Percentiles rank a stretch among this genome's conserved stretches.
Conservation (phyloP, 768 basidiomycete species). For the Clitopilus passeckerianus region DNA sequence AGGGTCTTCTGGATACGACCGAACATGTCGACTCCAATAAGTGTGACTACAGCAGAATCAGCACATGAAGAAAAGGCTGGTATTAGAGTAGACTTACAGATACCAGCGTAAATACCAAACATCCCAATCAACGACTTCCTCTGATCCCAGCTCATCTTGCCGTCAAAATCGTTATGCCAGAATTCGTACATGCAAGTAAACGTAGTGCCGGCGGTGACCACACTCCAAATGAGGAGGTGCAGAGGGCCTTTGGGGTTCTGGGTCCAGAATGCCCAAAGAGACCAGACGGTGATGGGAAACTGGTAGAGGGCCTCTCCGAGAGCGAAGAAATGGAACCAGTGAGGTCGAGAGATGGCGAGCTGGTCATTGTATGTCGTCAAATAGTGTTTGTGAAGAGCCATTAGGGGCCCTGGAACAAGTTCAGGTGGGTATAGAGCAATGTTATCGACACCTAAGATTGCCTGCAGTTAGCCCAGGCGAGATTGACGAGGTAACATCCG, state of each 20-base stretch:
- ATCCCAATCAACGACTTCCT: slow-evolving; percentile 10
- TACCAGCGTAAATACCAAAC: slow-evolving; percentile 12
- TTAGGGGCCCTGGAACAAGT: slow-evolving; percentile 10
- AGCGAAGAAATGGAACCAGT: slow-evolving; percentile 17
- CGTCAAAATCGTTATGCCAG: slow-evolving; percentile 11
- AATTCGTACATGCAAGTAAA: slow-evolving; percentile 16
- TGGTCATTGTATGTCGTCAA: slow-evolving; percentile 15
- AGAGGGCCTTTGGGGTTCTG: slow-evolving; percentile 14
- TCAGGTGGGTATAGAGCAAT: slow-evolving; percentile 13
- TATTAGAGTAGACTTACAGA: slow-evolving; percentile 7
- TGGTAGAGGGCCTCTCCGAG: slow-evolving; percentile 15
- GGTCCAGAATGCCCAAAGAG: slow-evolving; percentile 13
- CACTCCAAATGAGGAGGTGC: slow-evolving; percentile 14
- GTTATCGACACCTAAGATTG: slow-evolving; percentile 12
- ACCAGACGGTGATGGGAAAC: slow-evolving; percentile 15
- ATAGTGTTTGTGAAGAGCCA: slow-evolving; percentile 15
- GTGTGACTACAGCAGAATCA: slow-evolving; percentile 6
- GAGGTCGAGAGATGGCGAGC: slow-evolving; percentile 14
- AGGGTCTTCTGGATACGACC: slow-evolving; percentile 14
- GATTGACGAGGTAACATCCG: neutral
- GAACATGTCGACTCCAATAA: slow-evolving; percentile 16
- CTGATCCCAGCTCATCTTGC: slow-evolving; percentile 11
- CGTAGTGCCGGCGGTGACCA: slow-evolving; percentile 13
- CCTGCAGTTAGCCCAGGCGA: neutral
- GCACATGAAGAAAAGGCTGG: neutral